Evolutionary conservation across 345 rosid genomes (phyloP).

Genomic region (Ceriops decandra): DNA sequence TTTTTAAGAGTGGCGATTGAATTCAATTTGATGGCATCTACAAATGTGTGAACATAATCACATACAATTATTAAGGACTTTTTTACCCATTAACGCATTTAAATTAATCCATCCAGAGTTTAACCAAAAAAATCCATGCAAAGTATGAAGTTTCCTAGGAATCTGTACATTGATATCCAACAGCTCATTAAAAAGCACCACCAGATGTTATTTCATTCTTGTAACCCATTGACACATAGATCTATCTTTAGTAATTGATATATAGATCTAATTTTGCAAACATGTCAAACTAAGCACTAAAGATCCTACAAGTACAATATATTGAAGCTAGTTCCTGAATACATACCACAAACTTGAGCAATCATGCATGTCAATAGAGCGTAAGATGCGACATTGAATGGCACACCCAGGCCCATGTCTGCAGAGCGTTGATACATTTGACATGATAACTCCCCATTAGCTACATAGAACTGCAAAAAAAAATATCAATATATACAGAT

Average conservation of each 20-base stretch:
- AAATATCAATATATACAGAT: constrained; percentile 1
- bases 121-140: background rate
- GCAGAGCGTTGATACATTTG: constrained; percentile 99
- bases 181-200: background rate
- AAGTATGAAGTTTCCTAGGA: background rate
- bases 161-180: background rate
- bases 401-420: constrained; percentile 97
- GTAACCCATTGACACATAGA: background rate
- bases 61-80: background rate
- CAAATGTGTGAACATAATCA: no score
- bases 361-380: constrained; percentile 85
- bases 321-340: background rate
- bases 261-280: no score
- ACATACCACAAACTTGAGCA: constrained; percentile 90
- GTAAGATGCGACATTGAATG: constrained; percentile 93
- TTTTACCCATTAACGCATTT: background rate
- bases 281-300: background rate
- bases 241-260: background rate
- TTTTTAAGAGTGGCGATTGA: no score
- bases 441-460: constrained; percentile 87
- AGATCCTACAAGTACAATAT: background rate
- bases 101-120: background rate
- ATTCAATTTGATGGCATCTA: no score
- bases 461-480: constrained; percentile 68
- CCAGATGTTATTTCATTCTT: background rate